phyloP scores from a whole-genome alignment of 176 grass and related monocot species.

The Bolboschoenus planiculmis region DNA sequence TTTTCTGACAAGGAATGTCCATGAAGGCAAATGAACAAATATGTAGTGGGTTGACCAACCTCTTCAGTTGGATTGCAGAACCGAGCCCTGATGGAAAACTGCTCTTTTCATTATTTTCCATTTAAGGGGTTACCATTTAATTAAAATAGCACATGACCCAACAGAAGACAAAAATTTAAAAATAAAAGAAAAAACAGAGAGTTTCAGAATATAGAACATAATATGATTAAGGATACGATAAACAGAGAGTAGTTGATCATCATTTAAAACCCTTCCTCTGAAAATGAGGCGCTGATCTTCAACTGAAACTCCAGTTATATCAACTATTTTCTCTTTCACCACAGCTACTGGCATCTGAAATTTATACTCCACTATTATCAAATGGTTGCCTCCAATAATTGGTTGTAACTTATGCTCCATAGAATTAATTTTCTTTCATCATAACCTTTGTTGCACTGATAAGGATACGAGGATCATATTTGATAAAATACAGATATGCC shows the following conservation, averaged over 20 bases:
- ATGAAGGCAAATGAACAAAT: not conserved
- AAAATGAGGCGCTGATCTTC: slow-evolving; percentile 84
- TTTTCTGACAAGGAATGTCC: not conserved
- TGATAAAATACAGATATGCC: not conserved
- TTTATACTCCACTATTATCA: not conserved
- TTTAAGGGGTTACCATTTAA: not conserved
- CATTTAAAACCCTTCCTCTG: slow-evolving; percentile 83
- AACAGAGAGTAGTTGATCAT: slow-evolving; percentile 70
- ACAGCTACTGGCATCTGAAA: slow-evolving; percentile 51
- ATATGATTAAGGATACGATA: slow-evolving; percentile 73
- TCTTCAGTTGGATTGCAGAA: not conserved
- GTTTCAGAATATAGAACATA: not conserved
- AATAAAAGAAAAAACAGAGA: not conserved
- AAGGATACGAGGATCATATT: not conserved
- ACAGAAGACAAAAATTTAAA: slow-evolving; percentile 5
- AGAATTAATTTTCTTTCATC: not conserved
- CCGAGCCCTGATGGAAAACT: not conserved
- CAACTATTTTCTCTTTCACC: slow-evolving; percentile 67
- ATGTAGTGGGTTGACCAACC: not conserved
- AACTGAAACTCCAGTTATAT: slow-evolving; percentile 46
- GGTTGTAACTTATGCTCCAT: not conserved
- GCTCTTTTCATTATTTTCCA: not conserved
- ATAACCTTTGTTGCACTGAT: not conserved
- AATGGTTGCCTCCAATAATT: slow-evolving; percentile 5
- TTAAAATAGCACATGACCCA: not conserved